A percentile compares a stretch with the other conserved stretches of the same genome.
These are phyloP conservation scores for Zychaea mexicana DNA, from an alignment of 371 early-diverging fungal species.

Conservation along the genomic window DNA sequence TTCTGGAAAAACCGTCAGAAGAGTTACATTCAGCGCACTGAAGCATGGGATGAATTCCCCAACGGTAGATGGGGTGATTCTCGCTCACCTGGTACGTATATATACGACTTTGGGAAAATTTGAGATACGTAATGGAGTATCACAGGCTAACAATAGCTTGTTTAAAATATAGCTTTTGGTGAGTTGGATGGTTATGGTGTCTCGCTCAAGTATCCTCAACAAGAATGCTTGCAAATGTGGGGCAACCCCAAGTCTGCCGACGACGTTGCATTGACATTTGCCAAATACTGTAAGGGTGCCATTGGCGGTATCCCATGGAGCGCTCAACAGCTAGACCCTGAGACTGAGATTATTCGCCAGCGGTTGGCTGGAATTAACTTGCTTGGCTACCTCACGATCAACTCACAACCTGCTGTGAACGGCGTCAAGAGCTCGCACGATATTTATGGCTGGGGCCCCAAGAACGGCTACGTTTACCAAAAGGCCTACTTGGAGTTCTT, in stretches of 20 bases:
- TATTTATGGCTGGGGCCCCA: slow-evolving; percentile 95
- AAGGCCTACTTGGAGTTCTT: slow-evolving; percentile 98
- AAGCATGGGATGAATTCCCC: slow-evolving; percentile 97
- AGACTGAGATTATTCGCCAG: slow-evolving; percentile 78
- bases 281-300: slow-evolving; percentile 78
- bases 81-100: slow-evolving; percentile 67
- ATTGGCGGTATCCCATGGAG: slow-evolving; percentile 91
- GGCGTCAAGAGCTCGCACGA: slow-evolving; percentile 82
- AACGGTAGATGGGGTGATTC: slow-evolving; percentile 99
- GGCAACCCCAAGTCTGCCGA: slow-evolving; percentile 64
- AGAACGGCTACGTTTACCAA: slow-evolving; percentile 95
- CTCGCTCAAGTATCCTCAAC: slow-evolving; percentile 69
- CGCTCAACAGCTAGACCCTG: slow-evolving; percentile 81
- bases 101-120: too few species aligned
- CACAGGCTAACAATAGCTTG: neutral
- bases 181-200: slow-evolving; percentile 92
- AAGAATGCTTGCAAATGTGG: slow-evolving; percentile 79
- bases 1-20: slow-evolving; percentile 96
- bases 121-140: too few species aligned
- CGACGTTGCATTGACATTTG: slow-evolving; percentile 80
- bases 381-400: slow-evolving; percentile 91
- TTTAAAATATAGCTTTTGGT: slow-evolving; percentile 64
- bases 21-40: slow-evolving; percentile 92
- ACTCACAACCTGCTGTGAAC: slow-evolving; percentile 96
- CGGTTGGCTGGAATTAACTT: slow-evolving; percentile 75